These are phyloP conservation scores for Claviceps sorghi DNA, from an alignment of 2,329 filamentous ascomycete genomes.

Conservation along the genomic window DNA sequence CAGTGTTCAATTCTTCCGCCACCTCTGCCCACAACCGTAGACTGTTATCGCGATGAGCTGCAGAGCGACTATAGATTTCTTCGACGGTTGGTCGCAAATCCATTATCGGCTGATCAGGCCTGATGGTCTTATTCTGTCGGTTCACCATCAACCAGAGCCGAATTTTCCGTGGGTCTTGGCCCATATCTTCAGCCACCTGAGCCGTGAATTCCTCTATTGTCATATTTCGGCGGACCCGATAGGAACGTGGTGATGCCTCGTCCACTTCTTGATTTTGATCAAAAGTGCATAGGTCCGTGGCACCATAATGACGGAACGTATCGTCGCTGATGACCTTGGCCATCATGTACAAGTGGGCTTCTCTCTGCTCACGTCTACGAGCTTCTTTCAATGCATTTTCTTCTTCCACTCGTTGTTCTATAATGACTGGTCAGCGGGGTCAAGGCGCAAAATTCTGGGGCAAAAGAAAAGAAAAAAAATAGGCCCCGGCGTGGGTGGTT, in stretches of 20 bases:
- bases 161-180: slow-evolving; percentile 52
- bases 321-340: slow-evolving; percentile 69
- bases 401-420: slow-evolving; percentile 62
- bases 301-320: slow-evolving; percentile 67
- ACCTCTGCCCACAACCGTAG: slow-evolving; percentile 82
- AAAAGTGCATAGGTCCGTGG: slow-evolving; percentile 66
- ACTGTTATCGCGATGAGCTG: slow-evolving; percentile 50
- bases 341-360: slow-evolving; percentile 83
- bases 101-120: slow-evolving; percentile 75
- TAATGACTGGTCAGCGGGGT: slow-evolving; percentile 7
- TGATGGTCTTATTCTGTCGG: slow-evolving; percentile 89
- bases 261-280: slow-evolving; percentile 51
- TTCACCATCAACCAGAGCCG: slow-evolving; percentile 97
- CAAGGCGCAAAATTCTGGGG: background rate
- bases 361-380: slow-evolving; percentile 74
- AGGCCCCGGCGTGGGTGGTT: too few species aligned
- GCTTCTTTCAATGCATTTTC: slow-evolving; percentile 65
- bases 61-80: slow-evolving; percentile 42
- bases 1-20: slow-evolving; percentile 47
- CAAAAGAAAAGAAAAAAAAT: background rate
- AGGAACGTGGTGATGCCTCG: slow-evolving; percentile 53
- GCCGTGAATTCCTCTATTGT: slow-evolving; percentile 61
- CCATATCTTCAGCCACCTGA: slow-evolving; percentile 55
- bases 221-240: slow-evolving; percentile 61
- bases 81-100: slow-evolving; percentile 65